phyloP scores from a whole-genome alignment of 441 rosid species.

The California macrophylla region DNA sequence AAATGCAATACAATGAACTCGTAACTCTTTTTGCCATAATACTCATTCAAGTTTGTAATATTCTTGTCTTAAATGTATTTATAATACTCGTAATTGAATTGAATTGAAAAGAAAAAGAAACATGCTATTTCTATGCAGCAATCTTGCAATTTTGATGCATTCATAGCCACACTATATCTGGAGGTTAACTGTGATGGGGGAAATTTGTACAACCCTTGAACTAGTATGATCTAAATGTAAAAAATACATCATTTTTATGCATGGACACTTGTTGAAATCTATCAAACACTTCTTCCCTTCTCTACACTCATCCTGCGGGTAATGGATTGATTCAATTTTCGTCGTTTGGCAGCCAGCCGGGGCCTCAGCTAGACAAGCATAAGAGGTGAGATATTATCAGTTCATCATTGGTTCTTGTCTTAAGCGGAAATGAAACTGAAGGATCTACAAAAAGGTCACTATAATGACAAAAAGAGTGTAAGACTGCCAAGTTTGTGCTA shows the following conservation, averaged over 20 bases:
- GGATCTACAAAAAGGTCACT: not conserved
- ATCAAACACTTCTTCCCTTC: not conserved
- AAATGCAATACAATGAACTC: too few species aligned
- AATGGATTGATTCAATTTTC: conserved; percentile 20
- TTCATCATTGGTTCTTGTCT: not conserved
- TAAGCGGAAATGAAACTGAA: too few species aligned
- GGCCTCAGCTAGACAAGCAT: conserved; percentile 47
- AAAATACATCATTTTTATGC: not conserved
- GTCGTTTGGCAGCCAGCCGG: conserved; percentile 30
- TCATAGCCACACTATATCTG: too few species aligned
- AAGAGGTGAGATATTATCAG: conserved; percentile 9
- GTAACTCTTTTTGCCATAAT: too few species aligned
- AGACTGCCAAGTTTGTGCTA: not conserved
- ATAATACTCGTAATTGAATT: not conserved
- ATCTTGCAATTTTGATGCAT: too few species aligned
- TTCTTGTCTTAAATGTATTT: not conserved
- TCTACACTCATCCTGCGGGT: not conserved
- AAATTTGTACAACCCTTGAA: not conserved
- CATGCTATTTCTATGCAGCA: not conserved
- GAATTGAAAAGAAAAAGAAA: not conserved
- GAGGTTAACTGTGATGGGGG: not conserved
- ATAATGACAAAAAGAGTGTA: not conserved
- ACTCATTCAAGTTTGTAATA: not conserved
- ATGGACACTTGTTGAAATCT: conserved; percentile 8
- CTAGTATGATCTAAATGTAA: conserved; percentile 11